These are phyloP conservation scores for Rhazya stricta DNA, from an alignment of 257 asterid species.

Conservation along the genomic window DNA sequence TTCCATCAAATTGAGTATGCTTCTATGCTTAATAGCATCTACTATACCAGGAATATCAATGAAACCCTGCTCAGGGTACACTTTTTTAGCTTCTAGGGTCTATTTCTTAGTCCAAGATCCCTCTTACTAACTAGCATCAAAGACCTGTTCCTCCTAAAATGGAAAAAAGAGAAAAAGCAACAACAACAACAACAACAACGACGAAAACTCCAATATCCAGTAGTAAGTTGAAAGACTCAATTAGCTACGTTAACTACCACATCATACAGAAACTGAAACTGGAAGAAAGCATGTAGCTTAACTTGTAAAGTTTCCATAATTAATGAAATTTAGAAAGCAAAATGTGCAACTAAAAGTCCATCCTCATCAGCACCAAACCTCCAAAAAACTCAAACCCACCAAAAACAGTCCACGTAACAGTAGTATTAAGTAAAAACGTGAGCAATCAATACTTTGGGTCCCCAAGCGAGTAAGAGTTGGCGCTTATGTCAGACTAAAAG, in stretches of 20 bases:
- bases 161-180: no score
- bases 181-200: no score
- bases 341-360: not conserved
- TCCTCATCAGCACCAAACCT: not conserved
- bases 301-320: not conserved
- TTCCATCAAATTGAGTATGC: no score
- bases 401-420: not conserved
- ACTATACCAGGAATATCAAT: no score
- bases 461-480: not conserved
- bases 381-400: not conserved
- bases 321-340: not conserved
- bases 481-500: not conserved
- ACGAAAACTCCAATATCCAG: not conserved
- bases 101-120: no score
- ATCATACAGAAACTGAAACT: no score
- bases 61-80: no score
- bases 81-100: no score
- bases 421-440: not conserved
- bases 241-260: not conserved
- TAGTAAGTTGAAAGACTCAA: not conserved
- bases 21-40: no score
- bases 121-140: no score
- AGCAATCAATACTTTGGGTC: not conserved
- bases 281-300: no score
- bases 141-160: no score